Evolutionary conservation across 2,329 filamentous ascomycete genomes (phyloP).

Genomic region (Paramyrothecium sp.): DNA sequence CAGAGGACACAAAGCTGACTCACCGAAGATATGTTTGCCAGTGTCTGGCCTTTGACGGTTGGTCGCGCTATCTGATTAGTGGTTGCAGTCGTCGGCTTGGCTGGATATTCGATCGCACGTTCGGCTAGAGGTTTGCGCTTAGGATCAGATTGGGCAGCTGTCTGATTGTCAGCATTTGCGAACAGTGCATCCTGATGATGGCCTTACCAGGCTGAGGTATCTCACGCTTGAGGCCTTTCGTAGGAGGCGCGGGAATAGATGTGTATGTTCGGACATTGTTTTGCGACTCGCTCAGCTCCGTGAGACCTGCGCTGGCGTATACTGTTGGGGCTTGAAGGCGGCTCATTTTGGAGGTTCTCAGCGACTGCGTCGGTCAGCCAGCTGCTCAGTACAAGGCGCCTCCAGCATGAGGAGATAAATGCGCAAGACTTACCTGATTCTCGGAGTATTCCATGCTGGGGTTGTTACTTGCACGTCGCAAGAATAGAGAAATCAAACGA

Average conservation of each 20-base stretch:
- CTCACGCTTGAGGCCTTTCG: conserved; percentile 50
- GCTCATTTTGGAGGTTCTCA: conserved; percentile 28
- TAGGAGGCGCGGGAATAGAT: conserved; percentile 35
- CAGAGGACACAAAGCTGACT: conserved; percentile 10
- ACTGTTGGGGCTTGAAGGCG: conserved; percentile 27
- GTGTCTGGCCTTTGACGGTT: conserved; percentile 43
- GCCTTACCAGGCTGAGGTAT: conserved; percentile 42
- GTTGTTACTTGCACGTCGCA: not conserved
- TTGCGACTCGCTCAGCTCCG: conserved; percentile 60
- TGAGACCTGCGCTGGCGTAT: conserved; percentile 34
- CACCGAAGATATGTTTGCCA: conserved; percentile 29
- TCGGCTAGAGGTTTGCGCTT: conserved; percentile 61
- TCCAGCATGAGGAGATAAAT: too few relatives aligned
- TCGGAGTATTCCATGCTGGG: conserved; percentile 33
- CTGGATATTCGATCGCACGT: conserved; percentile 49
- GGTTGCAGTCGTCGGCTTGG: conserved; percentile 35
- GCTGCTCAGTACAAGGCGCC: not conserved
- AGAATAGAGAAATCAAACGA: conserved; percentile 3
- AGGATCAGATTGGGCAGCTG: conserved; percentile 53
- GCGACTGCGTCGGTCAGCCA: conserved; percentile 12
- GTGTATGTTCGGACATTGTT: conserved; percentile 52
- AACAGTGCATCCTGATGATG: not conserved
- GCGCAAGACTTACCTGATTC: conserved; percentile 26
- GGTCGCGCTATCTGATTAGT: conserved; percentile 40
- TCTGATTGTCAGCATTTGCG: conserved; percentile 14